These are phyloP conservation scores for Phytophthora megakarya DNA, from an alignment of 352 stramenopile species.

Conservation along the genomic window DNA sequence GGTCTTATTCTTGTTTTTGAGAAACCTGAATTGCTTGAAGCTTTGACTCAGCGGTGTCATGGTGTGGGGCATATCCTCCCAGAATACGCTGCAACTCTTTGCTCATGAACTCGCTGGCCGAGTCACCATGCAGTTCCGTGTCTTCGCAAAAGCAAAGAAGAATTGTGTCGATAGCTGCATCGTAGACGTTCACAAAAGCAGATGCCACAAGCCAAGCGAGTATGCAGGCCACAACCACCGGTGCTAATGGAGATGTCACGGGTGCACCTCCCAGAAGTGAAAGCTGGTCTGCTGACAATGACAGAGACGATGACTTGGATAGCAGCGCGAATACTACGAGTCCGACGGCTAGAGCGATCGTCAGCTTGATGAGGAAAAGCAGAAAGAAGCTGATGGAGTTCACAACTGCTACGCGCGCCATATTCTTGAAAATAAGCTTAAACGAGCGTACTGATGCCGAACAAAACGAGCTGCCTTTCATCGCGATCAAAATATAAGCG, in stretches of 20 bases:
- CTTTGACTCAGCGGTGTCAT: conserved; percentile 23
- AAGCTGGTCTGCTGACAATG: conserved; percentile 39
- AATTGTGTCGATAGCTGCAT: conserved; percentile 95
- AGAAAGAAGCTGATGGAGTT: conserved; percentile 94
- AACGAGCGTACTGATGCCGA: conserved; percentile 91
- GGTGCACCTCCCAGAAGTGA: conserved; percentile 67
- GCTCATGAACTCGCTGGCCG: conserved; percentile 80
- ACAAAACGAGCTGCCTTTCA: conserved; percentile 84
- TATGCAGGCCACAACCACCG: conserved; percentile 81
- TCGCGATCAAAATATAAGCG: conserved; percentile 92
- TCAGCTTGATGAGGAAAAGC: conserved; percentile 94
- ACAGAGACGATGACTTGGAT: conserved; percentile 37
- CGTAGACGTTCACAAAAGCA: conserved; percentile 94
- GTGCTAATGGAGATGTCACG: conserved; percentile 90
- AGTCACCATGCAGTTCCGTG: conserved; percentile 61
- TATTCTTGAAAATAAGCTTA: conserved; percentile 93
- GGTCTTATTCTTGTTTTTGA: conserved; percentile 3
- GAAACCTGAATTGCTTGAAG: conserved; percentile 51
- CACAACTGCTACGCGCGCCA: conserved; percentile 91
- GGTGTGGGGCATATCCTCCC: conserved; percentile 28
- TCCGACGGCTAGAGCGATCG: conserved; percentile 57
- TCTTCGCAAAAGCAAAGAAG: conserved; percentile 97
- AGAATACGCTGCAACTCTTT: conserved; percentile 70
- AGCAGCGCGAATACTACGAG: conserved; percentile 57
- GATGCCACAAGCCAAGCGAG: conserved; percentile 91